Conservation (phyloP, 2,329 filamentous ascomycete genomes). For the Xylariaceae sp. region DNA sequence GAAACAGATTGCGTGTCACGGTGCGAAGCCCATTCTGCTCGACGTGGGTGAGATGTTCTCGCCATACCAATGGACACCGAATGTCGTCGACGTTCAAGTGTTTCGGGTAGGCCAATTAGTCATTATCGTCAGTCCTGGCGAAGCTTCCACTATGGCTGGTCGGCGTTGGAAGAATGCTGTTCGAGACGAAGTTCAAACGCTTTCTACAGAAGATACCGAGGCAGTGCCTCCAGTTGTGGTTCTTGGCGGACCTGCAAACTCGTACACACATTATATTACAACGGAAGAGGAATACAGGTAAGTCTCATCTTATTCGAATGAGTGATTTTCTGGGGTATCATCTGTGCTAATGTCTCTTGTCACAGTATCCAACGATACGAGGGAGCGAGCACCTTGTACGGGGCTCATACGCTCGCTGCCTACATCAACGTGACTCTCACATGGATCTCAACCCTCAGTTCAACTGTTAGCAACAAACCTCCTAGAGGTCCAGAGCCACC, state of each 20-base stretch:
- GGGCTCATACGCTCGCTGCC: conserved; percentile 76
- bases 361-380: conserved; percentile 77
- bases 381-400: conserved; percentile 83
- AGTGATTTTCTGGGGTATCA: neutral
- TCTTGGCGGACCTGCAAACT: conserved; percentile 84
- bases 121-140: conserved; percentile 79
- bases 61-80: conserved; percentile 86
- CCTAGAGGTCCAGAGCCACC: conserved; percentile 60
- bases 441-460: conserved; percentile 62
- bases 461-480: conserved; percentile 35
- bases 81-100: conserved; percentile 84
- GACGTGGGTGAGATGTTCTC: conserved; percentile 76
- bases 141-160: conserved; percentile 90
- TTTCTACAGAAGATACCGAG: conserved; percentile 41
- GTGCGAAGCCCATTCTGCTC: conserved; percentile 77
- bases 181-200: conserved; percentile 41
- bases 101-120: conserved; percentile 80
- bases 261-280: conserved; percentile 78
- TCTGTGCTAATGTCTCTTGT: conserved; percentile 17
- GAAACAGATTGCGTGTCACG: conserved; percentile 71
- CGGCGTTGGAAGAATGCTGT: conserved; percentile 79
- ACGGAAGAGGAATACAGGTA: conserved; percentile 72
- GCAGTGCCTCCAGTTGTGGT: conserved; percentile 62
- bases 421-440: conserved; percentile 77
- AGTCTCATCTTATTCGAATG: conserved; percentile 22